Percentiles rank a stretch among this genome's conserved stretches.
phyloP scores from a whole-genome alignment of 352 stramenopile genomes.

The Pythium pyrilobum region DNA sequence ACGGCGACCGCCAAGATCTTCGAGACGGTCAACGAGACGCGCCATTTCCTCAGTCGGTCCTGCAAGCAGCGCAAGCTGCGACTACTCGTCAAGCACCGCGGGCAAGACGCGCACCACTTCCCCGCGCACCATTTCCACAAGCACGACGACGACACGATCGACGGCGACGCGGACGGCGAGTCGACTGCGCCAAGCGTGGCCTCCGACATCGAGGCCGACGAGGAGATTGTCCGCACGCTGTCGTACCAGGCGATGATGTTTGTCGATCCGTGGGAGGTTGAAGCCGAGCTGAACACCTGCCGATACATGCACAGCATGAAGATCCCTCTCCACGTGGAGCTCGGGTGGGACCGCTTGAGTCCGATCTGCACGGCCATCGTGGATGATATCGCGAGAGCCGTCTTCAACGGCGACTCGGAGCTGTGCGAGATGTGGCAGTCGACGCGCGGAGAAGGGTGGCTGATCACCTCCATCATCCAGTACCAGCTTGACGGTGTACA shows the following conservation, averaged over 20 bases:
- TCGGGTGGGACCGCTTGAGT: slow-evolving; percentile 72
- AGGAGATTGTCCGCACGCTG: neutral
- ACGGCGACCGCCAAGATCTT: slow-evolving; percentile 36
- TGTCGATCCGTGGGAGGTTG: slow-evolving; percentile 78
- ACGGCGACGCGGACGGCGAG: slow-evolving; percentile 16
- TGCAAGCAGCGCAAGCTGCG: slow-evolving; percentile 71
- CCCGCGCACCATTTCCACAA: slow-evolving; percentile 13
- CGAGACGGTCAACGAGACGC: slow-evolving; percentile 22
- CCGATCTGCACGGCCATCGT: slow-evolving; percentile 58
- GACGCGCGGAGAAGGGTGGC: slow-evolving; percentile 66
- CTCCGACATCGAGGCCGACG: neutral
- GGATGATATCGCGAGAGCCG: slow-evolving; percentile 50
- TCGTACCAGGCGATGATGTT: slow-evolving; percentile 71
- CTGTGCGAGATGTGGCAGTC: slow-evolving; percentile 69
- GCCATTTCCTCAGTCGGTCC: slow-evolving; percentile 62
- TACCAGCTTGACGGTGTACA: slow-evolving; percentile 70
- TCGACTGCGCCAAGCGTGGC: neutral
- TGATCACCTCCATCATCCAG: slow-evolving; percentile 78
- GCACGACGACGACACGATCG: slow-evolving; percentile 10
- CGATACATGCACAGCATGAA: slow-evolving; percentile 56
- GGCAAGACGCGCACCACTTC: slow-evolving; percentile 49
- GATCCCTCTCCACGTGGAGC: slow-evolving; percentile 48
- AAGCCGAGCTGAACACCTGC: slow-evolving; percentile 53
- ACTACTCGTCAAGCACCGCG: slow-evolving; percentile 53
- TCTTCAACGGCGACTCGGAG: slow-evolving; percentile 48